These are phyloP conservation scores for Thalassiosira livingstoniorum DNA, from an alignment of 352 stramenopile species.

Conservation along the genomic window DNA sequence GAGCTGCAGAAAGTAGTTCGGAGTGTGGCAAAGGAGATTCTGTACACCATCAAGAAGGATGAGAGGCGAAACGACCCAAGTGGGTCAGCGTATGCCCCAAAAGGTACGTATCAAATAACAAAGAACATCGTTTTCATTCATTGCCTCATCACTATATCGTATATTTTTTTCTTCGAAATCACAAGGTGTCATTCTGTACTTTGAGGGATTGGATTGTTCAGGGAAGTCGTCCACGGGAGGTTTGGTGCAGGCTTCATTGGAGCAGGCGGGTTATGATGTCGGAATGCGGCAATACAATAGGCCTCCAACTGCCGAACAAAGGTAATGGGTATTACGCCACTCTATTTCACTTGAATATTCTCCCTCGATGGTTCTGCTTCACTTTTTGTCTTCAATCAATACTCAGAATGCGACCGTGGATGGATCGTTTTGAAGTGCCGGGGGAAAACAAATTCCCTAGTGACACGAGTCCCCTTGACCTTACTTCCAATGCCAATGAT, in stretches of 20 bases:
- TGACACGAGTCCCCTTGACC: conserved; percentile 57
- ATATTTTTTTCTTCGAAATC: neutral
- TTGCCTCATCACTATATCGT: neutral
- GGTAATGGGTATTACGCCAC: conserved; percentile 21
- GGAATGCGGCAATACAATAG: conserved; percentile 76
- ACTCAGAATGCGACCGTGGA: conserved; percentile 66
- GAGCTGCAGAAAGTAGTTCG: conserved; percentile 57
- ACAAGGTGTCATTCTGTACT: conserved; percentile 81
- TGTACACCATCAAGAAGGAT: conserved; percentile 52
- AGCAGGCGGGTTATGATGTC: conserved; percentile 69
- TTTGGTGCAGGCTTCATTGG: conserved; percentile 66
- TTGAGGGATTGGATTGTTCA: conserved; percentile 81
- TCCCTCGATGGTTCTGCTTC: neutral
- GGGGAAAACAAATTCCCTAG: too few species aligned
- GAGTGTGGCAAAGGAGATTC: conserved; percentile 57
- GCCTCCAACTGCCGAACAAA: conserved; percentile 76
- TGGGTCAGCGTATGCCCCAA: conserved; percentile 55
- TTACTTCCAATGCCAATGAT: conserved; percentile 50
- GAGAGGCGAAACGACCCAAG: conserved; percentile 23
- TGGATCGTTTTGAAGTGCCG: conserved; percentile 72
- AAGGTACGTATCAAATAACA: too few species aligned
- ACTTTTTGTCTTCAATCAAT: neutral
- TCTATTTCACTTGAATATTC: neutral
- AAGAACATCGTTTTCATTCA: too few species aligned
- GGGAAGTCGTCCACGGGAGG: conserved; percentile 78